These are phyloP conservation scores for Apiospora aurea DNA, from an alignment of 2,329 filamentous ascomycete genomes.

Conservation along the genomic window DNA sequence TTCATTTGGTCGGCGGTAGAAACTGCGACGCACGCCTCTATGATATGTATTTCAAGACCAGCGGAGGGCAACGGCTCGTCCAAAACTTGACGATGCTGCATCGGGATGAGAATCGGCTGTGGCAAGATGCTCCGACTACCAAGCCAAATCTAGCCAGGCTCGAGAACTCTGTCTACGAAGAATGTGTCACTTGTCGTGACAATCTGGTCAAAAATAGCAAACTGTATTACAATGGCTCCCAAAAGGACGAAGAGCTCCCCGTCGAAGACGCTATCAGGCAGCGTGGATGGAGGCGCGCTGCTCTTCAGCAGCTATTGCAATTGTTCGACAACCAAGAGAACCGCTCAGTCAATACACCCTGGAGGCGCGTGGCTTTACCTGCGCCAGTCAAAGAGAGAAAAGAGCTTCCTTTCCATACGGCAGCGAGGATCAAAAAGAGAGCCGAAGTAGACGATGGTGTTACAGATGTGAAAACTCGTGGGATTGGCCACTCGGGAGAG, in stretches of 20 bases:
- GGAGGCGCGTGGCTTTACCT: conserved; percentile 48
- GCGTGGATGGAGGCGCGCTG: conserved; percentile 44
- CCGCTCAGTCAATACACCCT: conserved; percentile 43
- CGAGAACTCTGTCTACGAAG: conserved; percentile 17
- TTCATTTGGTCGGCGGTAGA: neutral
- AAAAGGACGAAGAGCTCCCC: too few relatives aligned
- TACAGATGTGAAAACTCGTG: neutral
- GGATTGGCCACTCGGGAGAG: conserved; percentile 27
- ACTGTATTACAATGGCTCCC: neutral
- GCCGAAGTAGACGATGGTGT: conserved; percentile 3
- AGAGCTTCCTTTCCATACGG: conserved; percentile 34
- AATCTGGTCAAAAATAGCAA: neutral
- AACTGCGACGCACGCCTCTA: neutral
- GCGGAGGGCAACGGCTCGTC: neutral
- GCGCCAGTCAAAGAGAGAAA: conserved; percentile 35
- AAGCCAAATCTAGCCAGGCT: conserved; percentile 5
- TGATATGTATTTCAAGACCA: neutral
- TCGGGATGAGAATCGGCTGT: neutral
- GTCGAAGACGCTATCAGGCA: neutral
- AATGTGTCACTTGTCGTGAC: neutral
- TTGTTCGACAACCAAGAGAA: conserved; percentile 49
- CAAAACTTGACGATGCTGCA: conserved; percentile 2
- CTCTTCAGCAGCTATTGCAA: conserved; percentile 51
- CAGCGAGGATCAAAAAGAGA: conserved; percentile 29
- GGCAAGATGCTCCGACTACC: neutral